Conservation (phyloP, 176 grass and related monocot genomes). For the Areca catechu region DNA sequence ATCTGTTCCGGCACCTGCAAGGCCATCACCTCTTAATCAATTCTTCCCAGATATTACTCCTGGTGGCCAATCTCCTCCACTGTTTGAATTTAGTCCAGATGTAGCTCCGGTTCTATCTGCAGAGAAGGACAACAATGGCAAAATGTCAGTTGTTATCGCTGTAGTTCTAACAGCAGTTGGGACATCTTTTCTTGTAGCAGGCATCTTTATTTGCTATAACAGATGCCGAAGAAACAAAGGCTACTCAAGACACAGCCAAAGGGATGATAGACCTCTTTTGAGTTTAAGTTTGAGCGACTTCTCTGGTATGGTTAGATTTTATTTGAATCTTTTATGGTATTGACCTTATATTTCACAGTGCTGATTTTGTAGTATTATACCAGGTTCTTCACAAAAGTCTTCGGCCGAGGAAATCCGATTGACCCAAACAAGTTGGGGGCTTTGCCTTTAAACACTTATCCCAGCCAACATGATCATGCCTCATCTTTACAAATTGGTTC, state of each 20-base stretch:
- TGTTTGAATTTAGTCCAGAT: conserved; percentile 9
- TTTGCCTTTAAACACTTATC: conserved; percentile 34
- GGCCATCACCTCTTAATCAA: neutral
- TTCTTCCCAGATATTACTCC: conserved; percentile 10
- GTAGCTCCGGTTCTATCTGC: neutral
- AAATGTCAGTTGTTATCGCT: conserved; percentile 10
- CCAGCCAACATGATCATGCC: conserved; percentile 16
- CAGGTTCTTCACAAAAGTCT: conserved; percentile 44
- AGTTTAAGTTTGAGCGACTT: conserved; percentile 39
- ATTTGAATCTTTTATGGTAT: conserved; percentile 3
- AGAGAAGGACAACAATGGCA: conserved; percentile 4
- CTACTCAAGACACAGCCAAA: conserved; percentile 20
- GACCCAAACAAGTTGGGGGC: conserved; percentile 49
- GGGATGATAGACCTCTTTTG: conserved; percentile 46
- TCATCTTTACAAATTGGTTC: conserved; percentile 30
- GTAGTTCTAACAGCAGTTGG: conserved; percentile 28
- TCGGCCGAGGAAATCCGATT: conserved; percentile 30
- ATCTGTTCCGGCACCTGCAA: conserved; percentile 8
- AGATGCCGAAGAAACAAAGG: conserved; percentile 26
- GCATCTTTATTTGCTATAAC: conserved; percentile 38
- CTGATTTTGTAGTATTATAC: conserved; percentile 16
- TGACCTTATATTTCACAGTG: neutral
- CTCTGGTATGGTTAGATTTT: conserved; percentile 35
- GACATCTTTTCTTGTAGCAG: conserved; percentile 28
- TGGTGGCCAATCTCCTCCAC: neutral